Evolutionary conservation across 176 grass and related monocot genomes (phyloP).

Genomic region (Paspalum vaginatum): DNA sequence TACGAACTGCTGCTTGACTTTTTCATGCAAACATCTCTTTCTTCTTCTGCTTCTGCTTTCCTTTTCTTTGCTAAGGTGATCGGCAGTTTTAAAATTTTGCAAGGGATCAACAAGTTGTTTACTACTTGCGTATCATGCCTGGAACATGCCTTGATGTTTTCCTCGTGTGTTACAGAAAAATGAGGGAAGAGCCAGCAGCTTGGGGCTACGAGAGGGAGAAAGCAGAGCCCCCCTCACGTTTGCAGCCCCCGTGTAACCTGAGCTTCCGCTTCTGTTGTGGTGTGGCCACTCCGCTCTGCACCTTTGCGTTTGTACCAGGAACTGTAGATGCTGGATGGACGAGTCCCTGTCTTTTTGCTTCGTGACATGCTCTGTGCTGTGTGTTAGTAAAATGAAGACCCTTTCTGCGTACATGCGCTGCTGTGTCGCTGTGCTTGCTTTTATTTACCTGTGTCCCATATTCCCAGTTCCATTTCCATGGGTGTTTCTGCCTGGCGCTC

Average conservation of each 20-base stretch:
- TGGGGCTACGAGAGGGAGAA: constrained; percentile 12
- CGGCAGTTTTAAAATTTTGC: no score
- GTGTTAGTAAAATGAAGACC: not conserved
- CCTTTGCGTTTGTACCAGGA: constrained; percentile 39
- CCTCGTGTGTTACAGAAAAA: constrained; percentile 27
- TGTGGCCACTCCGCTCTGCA: constrained; percentile 17
- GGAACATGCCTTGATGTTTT: not conserved
- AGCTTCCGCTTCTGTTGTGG: not conserved
- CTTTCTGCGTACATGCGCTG: not conserved
- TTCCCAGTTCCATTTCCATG: no score
- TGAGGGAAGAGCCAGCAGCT: constrained; percentile 10
- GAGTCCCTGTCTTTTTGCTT: constrained; percentile 4
- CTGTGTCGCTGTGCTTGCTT: not conserved
- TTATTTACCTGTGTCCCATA: not conserved
- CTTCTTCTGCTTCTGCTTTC: not conserved
- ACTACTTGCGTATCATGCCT: not conserved
- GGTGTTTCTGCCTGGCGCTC: not conserved
- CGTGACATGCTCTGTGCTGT: not conserved
- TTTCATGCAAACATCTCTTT: not conserved
- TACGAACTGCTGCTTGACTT: no score
- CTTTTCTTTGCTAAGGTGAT: not conserved
- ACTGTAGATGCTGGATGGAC: constrained; percentile 36
- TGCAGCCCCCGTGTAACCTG: constrained; percentile 24
- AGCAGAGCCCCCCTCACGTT: constrained; percentile 18
- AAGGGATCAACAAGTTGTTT: not conserved